A percentile compares a stretch with the other conserved stretches of the same genome.
These are phyloP conservation scores for Candida krabiensis DNA, from an alignment of 805 yeast species.

Conservation along the genomic window DNA sequence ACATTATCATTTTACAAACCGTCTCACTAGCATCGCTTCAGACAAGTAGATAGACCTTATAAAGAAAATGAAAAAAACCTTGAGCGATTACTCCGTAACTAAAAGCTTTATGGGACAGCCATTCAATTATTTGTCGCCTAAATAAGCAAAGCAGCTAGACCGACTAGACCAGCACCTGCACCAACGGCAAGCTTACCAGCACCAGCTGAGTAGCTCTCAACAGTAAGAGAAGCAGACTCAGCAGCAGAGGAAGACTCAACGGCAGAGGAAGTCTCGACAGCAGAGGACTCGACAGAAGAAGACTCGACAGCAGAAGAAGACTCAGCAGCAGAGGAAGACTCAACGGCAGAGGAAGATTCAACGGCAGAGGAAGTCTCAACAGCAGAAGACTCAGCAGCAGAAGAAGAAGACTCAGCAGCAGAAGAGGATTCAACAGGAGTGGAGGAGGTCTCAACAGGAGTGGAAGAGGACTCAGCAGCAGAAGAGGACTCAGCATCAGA, in stretches of 20 bases:
- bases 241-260: slow-evolving; percentile 6
- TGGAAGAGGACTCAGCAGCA: slow-evolving; percentile 7
- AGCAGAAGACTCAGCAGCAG: slow-evolving; percentile 7
- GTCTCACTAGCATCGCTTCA: too few relatives aligned
- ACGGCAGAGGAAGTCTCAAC: slow-evolving; percentile 6
- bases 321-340: slow-evolving; percentile 10
- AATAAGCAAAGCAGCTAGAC: slow-evolving; percentile 21
- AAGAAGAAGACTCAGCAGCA: slow-evolving; percentile 3
- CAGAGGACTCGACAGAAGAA: slow-evolving; percentile 7
- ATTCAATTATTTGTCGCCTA: too few relatives aligned
- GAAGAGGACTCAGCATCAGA: slow-evolving; percentile 14
- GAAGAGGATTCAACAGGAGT: slow-evolving; percentile 11
- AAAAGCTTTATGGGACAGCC: too few relatives aligned
- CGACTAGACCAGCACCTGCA: slow-evolving; percentile 23
- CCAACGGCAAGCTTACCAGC: slow-evolving; percentile 19
- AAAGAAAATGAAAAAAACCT: too few relatives aligned
- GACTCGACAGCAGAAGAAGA: slow-evolving; percentile 22
- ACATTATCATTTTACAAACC: too few relatives aligned
- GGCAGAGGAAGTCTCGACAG: slow-evolving; percentile 4
- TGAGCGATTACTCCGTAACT: too few relatives aligned
- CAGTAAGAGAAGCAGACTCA: slow-evolving; percentile 5
- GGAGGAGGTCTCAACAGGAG: slow-evolving; percentile 6
- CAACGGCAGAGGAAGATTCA: slow-evolving; percentile 6
- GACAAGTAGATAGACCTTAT: too few relatives aligned
- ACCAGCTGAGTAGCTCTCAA: slow-evolving; percentile 10